Base-by-base conservation (phyloP, 1,284 basidiomycete species). In the Amylostereum areolatum region DNA sequence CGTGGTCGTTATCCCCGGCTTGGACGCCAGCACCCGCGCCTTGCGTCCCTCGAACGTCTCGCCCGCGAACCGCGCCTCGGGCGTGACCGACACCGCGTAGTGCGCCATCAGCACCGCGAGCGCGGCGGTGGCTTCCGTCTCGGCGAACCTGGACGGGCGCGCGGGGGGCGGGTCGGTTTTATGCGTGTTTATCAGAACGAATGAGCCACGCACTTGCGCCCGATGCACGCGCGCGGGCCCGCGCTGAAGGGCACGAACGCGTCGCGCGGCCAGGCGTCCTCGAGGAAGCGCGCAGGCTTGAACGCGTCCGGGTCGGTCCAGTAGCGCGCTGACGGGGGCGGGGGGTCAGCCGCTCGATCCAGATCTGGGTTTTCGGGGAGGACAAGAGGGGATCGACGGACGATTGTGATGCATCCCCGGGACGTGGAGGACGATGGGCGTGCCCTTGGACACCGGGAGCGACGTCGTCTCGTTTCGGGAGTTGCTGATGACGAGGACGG, bases 291-390 rank as follows among this genome's bases (percentile, higher is more conserved):
- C 24, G 64, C 64, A 18, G 79, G 80, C 48, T 71, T 71, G 60
- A 77, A 83, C 1, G 62, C 56, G 36, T 73, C 50, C 0, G 78
- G 75, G 40, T 80, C 71, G 44, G 72, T 60, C 78, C 80, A 81
- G 55, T 77, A 75, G 40, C 62, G 70, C 37, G 74, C 79, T 80
- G 52, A 18, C 28, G 24, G 27, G 7, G 32, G 11, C 34, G 24
- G 18, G 4, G 4, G 49, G n/a, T 47, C 42, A 28, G 12, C 37
- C 1, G 8, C 8, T 25, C 25, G 8, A 10, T 24, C 10, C 18
- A 24, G 24, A 41, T 9, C 7, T 25, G 39, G 24, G 9, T 7
- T 24, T 9, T 25, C n/a, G n/a, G 2, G 1, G 8, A n/a, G 18
- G 28, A 28, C 5, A 11, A 27, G n/a, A 4, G n/a, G n/a, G 1